Conservation (phyloP, 768 basidiomycete genomes). For the Auricularia cornea region DNA sequence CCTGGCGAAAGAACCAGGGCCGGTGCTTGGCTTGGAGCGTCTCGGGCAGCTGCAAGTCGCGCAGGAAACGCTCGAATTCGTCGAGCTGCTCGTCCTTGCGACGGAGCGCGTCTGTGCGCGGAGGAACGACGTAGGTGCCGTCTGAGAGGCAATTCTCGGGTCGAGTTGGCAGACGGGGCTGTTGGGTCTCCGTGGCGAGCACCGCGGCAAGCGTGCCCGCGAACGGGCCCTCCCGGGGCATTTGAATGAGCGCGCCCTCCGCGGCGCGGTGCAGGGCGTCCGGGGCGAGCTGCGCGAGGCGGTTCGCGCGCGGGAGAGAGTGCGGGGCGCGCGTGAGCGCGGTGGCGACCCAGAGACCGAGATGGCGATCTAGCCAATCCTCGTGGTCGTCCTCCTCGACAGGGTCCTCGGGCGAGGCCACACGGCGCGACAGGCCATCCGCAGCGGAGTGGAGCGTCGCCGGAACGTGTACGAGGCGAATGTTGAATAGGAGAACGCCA, state of each 20-base stretch:
- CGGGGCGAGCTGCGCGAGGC: fast-evolving
- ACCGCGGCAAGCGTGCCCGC: not conserved
- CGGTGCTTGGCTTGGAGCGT: not conserved
- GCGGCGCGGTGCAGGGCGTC: not conserved
- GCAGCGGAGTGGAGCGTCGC: constrained; percentile 25
- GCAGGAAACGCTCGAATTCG: not conserved
- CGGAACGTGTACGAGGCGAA: constrained; percentile 31
- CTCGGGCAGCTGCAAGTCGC: not conserved
- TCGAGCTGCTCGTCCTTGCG: not conserved
- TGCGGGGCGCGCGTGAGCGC: not conserved
- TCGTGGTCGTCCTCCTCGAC: not conserved
- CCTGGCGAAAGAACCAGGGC: not conserved
- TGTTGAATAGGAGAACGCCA: constrained; percentile 30
- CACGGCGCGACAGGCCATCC: constrained; percentile 27
- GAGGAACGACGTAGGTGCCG: not conserved
- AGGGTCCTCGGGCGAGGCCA: not conserved
- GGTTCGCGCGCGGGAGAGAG: not conserved
- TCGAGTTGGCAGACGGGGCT: not conserved
- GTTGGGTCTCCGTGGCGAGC: not conserved
- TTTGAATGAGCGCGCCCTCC: not conserved
- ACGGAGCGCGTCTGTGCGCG: not conserved
- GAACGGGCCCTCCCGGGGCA: not conserved
- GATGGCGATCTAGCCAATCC: not conserved
- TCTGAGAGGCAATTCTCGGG: not conserved
- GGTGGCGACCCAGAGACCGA: not conserved